Evolutionary conservation across 2,329 filamentous ascomycete genomes (phyloP), one percentile per base, ranked within the genome.

Genomic region (Akanthomyces muscarius): DNA sequence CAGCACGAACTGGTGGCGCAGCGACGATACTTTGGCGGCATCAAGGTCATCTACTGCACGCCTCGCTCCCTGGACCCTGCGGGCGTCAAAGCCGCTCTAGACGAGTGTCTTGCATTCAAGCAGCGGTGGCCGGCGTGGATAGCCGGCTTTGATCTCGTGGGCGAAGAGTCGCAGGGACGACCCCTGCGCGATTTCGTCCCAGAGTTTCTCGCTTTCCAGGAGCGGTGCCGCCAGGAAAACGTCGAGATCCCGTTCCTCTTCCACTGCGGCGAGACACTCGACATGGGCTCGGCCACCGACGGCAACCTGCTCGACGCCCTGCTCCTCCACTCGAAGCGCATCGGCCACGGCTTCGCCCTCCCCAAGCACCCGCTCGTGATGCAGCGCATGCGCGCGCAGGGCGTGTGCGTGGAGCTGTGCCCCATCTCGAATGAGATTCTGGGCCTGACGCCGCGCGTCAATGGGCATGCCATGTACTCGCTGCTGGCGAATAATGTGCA

Each of bases 341-440:
- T 92, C 57, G 89, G 89, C 0, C 89, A 92, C 69, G 89, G 89
- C 1, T 91, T 89, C 67, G 85, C 89, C 0, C 76, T 92, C 4
- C 78, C 87, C 16, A 83, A 86, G 63, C 89, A 91, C 70, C 86
- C 86, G 0, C 76, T 83, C 44, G 76, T 91, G n/a, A 84, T 91
- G 74, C 77, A 86, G 66, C 76, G 82, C 56, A 89, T 91, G 82
- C 86, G 84, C 72, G 74, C 79, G 63, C 77, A 78, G n/a, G 78
- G 80, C 11, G 83, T 92, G 41, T 90, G 88, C 67, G 79, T 92
- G n/a, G 89, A 92, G 75, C 77, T 90, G 1, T 92, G 89, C 68
- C 89, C 89, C 0, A 91, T 91, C 56, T 91, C 88, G 0, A 92
- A 92, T 69, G 89, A 92, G 77, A 78, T 92, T 0, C 76, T 92